Evolutionary conservation across 192 early-diverging fungal species (phyloP).

Genomic region (Podila epigama): DNA sequence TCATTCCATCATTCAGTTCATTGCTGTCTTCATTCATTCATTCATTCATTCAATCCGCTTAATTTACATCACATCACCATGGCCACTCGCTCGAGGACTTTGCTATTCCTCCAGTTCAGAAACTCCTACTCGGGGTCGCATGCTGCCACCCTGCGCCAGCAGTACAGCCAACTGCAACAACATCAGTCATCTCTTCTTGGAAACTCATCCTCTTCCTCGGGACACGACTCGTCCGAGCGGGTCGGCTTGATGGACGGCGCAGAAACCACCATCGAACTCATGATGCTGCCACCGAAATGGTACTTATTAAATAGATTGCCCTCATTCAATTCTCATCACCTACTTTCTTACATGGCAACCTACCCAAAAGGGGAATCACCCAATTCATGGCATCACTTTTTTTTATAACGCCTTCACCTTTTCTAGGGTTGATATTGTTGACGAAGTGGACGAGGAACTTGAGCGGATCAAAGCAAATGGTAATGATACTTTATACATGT

Average conservation of each 20-base stretch:
- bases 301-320: constrained; percentile 20
- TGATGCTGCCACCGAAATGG: constrained; percentile 92
- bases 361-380: background rate
- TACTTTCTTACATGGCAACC: no score
- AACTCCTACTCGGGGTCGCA: constrained; percentile 77
- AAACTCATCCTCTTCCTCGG: constrained; percentile 4
- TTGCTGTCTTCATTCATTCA: background rate
- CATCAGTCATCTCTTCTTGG: constrained; percentile 54
- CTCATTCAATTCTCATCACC: background rate
- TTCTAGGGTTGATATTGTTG: constrained; percentile 88
- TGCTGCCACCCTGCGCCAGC: constrained; percentile 35
- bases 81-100: constrained; percentile 90
- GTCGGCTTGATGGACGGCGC: constrained; percentile 70
- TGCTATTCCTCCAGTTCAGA: constrained; percentile 93
- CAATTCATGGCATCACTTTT: no score
- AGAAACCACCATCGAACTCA: constrained; percentile 88
- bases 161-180: constrained; percentile 52
- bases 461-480: constrained; percentile 72
- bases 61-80: constrained; percentile 39
- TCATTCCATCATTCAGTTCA: no score
- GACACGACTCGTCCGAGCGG: constrained; percentile 50
- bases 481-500: constrained; percentile 19
- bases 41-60: background rate
- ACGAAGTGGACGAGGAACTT: constrained; percentile 79
- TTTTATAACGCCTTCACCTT: background rate